Evolutionary conservation across 2,329 filamentous ascomycete species (phyloP).

Genomic region (Westerdykella aurantiaca): DNA sequence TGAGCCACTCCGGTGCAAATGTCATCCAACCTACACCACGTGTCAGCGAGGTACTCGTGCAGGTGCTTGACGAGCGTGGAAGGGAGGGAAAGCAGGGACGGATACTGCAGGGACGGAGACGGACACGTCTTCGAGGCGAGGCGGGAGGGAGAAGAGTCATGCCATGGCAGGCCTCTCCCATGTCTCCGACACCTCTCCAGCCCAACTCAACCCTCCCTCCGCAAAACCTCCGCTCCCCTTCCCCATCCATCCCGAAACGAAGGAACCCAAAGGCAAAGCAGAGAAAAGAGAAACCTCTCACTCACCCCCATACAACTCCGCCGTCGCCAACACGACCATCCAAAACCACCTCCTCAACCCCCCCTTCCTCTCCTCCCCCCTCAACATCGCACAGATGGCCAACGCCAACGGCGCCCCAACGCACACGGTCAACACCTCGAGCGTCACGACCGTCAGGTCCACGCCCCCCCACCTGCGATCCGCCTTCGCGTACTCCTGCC

Average conservation of each 20-base stretch:
- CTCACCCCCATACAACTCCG: conserved; percentile 55
- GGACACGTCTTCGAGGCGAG: no score
- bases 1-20: conserved; percentile 61
- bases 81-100: neutral
- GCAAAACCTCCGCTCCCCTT: neutral
- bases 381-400: conserved; percentile 52
- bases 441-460: conserved; percentile 53
- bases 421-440: conserved; percentile 58
- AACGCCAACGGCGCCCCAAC: conserved; percentile 54
- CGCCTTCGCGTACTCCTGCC: conserved; percentile 63
- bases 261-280: neutral
- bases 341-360: conserved; percentile 46
- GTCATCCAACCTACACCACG: conserved; percentile 54
- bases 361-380: conserved; percentile 35
- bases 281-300: no score
- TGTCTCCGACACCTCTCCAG: no score
- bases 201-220: neutral
- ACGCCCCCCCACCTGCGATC: conserved; percentile 56
- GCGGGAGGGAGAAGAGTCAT: no score
- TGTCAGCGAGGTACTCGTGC: conserved; percentile 30
- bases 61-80: no score
- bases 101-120: no score
- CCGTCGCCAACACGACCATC: conserved; percentile 55
- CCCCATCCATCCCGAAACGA: neutral
- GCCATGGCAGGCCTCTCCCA: no score